A percentile compares a stretch with the other conserved stretches of the same genome.
These are phyloP conservation scores for Pseudotsuga menziesii DNA, from an alignment of 75 land plant genomes.

Conservation along the genomic window DNA sequence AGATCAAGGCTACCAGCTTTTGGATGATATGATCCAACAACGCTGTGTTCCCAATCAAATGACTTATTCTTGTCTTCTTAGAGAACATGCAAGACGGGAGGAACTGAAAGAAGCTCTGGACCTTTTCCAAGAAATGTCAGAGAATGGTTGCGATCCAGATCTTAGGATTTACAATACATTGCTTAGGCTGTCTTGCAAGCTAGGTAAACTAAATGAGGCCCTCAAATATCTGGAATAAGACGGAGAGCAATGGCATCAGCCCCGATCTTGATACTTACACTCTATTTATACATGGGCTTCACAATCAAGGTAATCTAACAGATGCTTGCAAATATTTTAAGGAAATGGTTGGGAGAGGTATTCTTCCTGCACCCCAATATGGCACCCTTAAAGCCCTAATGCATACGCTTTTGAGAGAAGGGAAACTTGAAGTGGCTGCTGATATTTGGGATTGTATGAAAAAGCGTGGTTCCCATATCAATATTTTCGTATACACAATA, in stretches of 20 bases:
- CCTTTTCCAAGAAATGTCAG: constrained; percentile 35
- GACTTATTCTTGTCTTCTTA: constrained; percentile 37
- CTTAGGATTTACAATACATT: constrained; percentile 33
- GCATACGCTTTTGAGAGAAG: constrained; percentile 47
- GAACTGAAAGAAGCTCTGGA: constrained; percentile 53
- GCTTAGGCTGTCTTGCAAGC: constrained; percentile 46
- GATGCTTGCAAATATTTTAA: constrained; percentile 53
- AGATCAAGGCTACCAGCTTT: constrained; percentile 34
- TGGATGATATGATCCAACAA: constrained; percentile 43
- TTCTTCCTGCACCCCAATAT: constrained; percentile 57
- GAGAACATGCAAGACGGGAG: constrained; percentile 57
- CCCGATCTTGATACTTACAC: constrained; percentile 43
- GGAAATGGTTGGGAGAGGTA: no score
- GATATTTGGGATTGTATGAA: constrained; percentile 54
- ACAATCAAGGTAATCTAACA: constrained; percentile 23
- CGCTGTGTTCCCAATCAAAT: constrained; percentile 37
- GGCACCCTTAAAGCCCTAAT: constrained; percentile 48
- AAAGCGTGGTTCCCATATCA: constrained; percentile 39
- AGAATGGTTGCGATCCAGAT: constrained; percentile 42
- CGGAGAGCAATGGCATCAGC: constrained; percentile 29
- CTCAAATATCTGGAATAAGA: constrained; percentile 36
- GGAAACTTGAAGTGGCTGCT: constrained; percentile 53
- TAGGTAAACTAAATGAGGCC: constrained; percentile 47
- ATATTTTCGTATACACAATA: constrained; percentile 66
- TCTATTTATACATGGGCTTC: constrained; percentile 50